Evolutionary conservation across 495 filamentous ascomycete species (phyloP).

Genomic region (Trichocladium uniseriatum): DNA sequence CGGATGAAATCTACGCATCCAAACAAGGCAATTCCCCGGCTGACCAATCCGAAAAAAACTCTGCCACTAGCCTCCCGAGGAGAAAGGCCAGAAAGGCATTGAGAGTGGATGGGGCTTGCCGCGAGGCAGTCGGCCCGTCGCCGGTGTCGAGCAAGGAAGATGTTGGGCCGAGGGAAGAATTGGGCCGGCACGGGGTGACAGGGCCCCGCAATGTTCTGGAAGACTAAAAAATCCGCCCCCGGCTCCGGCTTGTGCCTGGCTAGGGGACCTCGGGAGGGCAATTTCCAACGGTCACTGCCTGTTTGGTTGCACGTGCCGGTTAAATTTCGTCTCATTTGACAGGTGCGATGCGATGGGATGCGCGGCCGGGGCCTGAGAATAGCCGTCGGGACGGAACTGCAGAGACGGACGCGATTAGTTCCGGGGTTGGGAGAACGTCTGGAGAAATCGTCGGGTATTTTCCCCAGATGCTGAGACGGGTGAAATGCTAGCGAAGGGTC

Average conservation of each 20-base stretch:
- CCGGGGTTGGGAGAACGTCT: not conserved
- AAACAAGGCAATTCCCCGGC: not conserved
- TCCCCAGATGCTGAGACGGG: too few relatives aligned
- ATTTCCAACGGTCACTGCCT: not conserved
- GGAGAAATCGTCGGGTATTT: not conserved
- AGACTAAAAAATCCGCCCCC: not conserved
- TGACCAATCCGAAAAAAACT: not conserved
- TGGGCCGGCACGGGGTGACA: not conserved
- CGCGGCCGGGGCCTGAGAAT: constrained; percentile 4
- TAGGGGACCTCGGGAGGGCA: not conserved
- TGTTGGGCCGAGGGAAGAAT: constrained; percentile 6
- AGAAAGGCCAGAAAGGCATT: too few relatives aligned
- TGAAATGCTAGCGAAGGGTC: not conserved
- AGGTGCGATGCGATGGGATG: constrained; percentile 6
- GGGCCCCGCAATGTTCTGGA: constrained; percentile 14
- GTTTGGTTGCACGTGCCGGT: constrained; percentile 7
- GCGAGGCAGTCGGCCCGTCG: constrained; percentile 12
- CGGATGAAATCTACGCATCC: too few relatives aligned
- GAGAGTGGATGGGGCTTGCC: not conserved
- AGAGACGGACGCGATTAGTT: not conserved
- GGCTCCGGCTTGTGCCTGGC: not conserved
- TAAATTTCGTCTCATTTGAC: constrained; percentile 7
- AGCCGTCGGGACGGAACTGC: constrained; percentile 14
- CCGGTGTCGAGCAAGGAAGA: not conserved
- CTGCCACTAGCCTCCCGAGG: too few relatives aligned